phyloP scores from a whole-genome alignment of 495 filamentous ascomycete species.

The Immersiella caudata region DNA sequence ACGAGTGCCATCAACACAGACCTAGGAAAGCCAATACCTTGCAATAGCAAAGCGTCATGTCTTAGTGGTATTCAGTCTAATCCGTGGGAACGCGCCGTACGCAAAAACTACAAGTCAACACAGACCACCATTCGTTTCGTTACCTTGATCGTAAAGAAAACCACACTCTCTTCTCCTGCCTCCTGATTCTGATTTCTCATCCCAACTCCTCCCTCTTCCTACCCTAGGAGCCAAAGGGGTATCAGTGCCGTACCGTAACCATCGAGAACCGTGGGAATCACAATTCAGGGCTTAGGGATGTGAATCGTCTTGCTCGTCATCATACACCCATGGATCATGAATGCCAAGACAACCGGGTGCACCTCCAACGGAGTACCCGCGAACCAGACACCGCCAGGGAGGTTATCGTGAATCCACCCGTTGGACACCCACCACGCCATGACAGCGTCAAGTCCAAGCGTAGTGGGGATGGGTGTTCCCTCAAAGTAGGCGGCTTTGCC shows the following conservation, averaged over 20 bases:
- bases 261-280: not conserved
- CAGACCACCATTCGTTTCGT: not conserved
- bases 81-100: not conserved
- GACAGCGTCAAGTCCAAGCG: conserved; percentile 71
- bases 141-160: not conserved
- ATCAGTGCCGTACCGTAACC: not conserved
- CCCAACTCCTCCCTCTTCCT: not conserved
- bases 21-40: not conserved
- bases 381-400: conserved; percentile 70
- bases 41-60: not conserved
- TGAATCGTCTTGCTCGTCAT: conserved; percentile 96
- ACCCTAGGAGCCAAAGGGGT: not conserved
- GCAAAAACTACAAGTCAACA: not conserved
- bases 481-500: conserved; percentile 96
- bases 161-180: not conserved
- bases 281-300: conserved; percentile 82
- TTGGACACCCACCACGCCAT: conserved; percentile 90
- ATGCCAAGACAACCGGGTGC: conserved; percentile 82
- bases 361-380: conserved; percentile 75
- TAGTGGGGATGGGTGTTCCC: conserved; percentile 93
- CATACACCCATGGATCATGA: conserved; percentile 80
- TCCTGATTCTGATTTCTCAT: not conserved
- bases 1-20: not conserved
- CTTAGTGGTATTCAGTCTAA: conserved; percentile 15
- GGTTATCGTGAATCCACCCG: conserved; percentile 74